These are phyloP conservation scores for Chromera velia DNA, from an alignment of 73 alveolate genomes.

Conservation along the genomic window DNA sequence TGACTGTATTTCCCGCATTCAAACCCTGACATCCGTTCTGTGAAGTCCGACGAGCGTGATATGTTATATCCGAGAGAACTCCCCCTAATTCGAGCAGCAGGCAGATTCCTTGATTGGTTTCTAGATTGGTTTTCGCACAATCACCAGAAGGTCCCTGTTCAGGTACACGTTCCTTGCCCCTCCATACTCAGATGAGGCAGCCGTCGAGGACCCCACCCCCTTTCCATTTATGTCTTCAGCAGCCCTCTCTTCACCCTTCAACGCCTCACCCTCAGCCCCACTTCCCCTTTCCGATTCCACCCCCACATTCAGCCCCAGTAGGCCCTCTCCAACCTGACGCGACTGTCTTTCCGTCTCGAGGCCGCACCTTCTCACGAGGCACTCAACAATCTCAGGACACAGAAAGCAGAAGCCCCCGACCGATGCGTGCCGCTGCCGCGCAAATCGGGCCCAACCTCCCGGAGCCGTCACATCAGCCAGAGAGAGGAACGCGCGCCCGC, in stretches of 20 bases:
- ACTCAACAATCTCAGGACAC: no score
- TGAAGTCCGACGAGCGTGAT: no score
- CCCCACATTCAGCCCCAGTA: no score
- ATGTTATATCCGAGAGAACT: neutral
- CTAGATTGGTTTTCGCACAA: constrained; percentile 16
- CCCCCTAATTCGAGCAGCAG: neutral
- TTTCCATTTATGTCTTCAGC: constrained; percentile 4
- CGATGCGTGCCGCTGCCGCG: constrained; percentile 26
- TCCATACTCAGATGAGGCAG: neutral
- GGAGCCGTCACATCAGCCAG: constrained; percentile 41
- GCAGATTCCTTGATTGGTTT: neutral
- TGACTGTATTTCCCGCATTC: no score
- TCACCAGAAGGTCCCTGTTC: constrained; percentile 30
- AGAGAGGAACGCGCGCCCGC: constrained; percentile 22
- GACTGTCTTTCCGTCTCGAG: no score
- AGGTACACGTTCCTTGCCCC: constrained; percentile 20
- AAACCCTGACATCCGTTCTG: no score
- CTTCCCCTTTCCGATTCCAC: no score
- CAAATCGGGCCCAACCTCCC: constrained; percentile 36
- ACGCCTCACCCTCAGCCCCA: neutral
- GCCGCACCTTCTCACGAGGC: neutral
- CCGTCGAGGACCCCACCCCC: neutral
- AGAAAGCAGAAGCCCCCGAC: no score
- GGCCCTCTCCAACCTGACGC: no score
- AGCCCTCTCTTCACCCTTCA: constrained; percentile 1